Evolutionary conservation across 352 stramenopile genomes (phyloP), one percentile per base, ranked within the genome.

Genomic region (Phytopythium cucurbitacearum): DNA sequence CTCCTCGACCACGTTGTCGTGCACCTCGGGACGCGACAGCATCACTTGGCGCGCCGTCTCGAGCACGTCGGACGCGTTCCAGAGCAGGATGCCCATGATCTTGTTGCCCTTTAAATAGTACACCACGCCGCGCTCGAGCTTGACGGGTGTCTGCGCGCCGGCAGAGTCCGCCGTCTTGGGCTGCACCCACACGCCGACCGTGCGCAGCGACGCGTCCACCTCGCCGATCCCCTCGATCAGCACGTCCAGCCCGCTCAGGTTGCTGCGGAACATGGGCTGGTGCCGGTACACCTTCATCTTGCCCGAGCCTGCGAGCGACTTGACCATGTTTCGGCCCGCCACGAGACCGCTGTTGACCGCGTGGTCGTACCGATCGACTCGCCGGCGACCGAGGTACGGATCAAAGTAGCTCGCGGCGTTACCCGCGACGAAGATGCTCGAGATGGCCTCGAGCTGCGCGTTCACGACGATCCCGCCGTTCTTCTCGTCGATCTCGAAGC

Each of bases 381-480:
- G 83, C 7, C 90, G 72, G 15, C 89, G 65, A 0, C 89, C 90
- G 40, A 97, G 49, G 45, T 88, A 89, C 40, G 81, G 78, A 52
- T 97, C 91, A 50, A 80, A 97, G 65, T 97, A 98, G 42, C 83
- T 96, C 1, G 91, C 91, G 0, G 82, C 73, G 44, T 92, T 94
- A 3, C 91, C 91, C 9, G 91, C 91, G 8, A 96, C 88, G 57
- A 96, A 97, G 5, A 98, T 61, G 3, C 89, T 87, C 7, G 84
- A 85, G 46, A 95, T 77, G 28, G 88, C 89, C 56, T 98, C 91
- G 15, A 98, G 71, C 48, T 93, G 73, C 4, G 76, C 81, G 56
- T 97, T 97, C 33, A 96, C 89, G 11, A 97, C 79, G 21, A 98
- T 88, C 3, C 91, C 91, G 37, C 89, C 89, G 48, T 94, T 95